phyloP scores from a whole-genome alignment of 202 grass and related monocot species.

The Schoenoplectus triqueter region DNA sequence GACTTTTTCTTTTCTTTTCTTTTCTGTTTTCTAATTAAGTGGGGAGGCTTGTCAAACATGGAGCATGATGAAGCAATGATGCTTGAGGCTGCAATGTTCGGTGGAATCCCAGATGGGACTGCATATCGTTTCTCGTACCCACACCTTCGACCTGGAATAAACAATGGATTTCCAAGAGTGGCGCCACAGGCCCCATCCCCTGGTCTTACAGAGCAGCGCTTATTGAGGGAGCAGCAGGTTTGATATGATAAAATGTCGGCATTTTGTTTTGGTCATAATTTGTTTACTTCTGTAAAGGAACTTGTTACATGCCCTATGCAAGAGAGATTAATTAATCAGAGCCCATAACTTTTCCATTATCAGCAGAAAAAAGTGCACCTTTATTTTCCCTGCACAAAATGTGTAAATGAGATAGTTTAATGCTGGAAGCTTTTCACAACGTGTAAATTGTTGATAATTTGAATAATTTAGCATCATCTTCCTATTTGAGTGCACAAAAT shows the following conservation, averaged over 20 bases:
- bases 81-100: slow-evolving; percentile 98
- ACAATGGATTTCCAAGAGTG: background rate
- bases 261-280: background rate
- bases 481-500: background rate
- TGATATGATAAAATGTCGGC: background rate
- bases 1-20: slow-evolving; percentile 38
- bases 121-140: slow-evolving; percentile 68
- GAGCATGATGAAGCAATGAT: slow-evolving; percentile 98
- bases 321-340: background rate
- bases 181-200: slow-evolving; percentile 56
- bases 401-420: slow-evolving; percentile 3
- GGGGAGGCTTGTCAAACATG: slow-evolving; percentile 89
- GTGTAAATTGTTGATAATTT: background rate
- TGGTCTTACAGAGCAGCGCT: slow-evolving; percentile 72
- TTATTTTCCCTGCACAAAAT: background rate
- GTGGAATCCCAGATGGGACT: slow-evolving; percentile 68
- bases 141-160: slow-evolving; percentile 41
- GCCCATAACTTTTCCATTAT: background rate
- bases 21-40: slow-evolving; percentile 45
- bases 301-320: background rate
- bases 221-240: slow-evolving; percentile 97
- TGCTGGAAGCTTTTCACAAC: slow-evolving; percentile 8
- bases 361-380: slow-evolving; percentile 5
- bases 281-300: background rate
- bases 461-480: background rate